A percentile compares a stretch with the other conserved stretches of the same genome.
Conservation (phyloP, 208 protist genomes). For the Leishmania major region DNA sequence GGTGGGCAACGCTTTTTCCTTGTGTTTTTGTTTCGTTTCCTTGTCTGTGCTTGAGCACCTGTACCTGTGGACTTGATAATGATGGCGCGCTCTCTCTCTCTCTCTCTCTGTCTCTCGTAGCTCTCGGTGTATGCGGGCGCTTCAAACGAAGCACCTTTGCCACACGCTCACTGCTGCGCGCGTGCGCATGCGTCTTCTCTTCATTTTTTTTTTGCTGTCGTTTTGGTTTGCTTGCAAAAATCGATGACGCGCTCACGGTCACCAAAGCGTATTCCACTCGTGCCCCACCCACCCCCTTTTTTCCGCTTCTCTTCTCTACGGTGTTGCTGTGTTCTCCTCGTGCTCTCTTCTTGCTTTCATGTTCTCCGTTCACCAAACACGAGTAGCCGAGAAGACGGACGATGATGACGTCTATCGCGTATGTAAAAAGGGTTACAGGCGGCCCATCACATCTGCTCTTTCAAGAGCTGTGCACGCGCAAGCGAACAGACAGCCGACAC, state of each 20-base stretch:
- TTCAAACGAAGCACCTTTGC: not conserved
- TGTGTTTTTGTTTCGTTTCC: not conserved
- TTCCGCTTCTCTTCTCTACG: not conserved
- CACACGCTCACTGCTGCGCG: not conserved
- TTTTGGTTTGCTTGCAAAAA: not conserved
- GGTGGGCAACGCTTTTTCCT: not conserved
- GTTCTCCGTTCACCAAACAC: not conserved
- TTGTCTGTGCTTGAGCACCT: not conserved
- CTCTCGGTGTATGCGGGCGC: not conserved
- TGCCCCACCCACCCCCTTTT: too few relatives aligned
- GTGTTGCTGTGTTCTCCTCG: constrained; percentile 13
- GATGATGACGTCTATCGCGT: not conserved
- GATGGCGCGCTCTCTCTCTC: not conserved
- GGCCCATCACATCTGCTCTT: not conserved
- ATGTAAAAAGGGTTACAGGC: not conserved
- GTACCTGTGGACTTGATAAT: not conserved
- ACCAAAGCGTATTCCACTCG: too few relatives aligned
- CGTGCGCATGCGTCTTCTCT: not conserved
- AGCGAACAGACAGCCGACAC: not conserved
- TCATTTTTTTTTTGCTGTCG: not conserved
- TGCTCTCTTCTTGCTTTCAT: constrained; percentile 11
- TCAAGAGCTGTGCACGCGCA: not conserved
- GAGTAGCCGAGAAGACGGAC: not conserved
- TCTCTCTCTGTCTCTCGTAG: not conserved
- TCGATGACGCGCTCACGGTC: not conserved